Evolutionary conservation across 352 stramenopile species (phyloP).

Genomic region (Pythium oligandrum): DNA sequence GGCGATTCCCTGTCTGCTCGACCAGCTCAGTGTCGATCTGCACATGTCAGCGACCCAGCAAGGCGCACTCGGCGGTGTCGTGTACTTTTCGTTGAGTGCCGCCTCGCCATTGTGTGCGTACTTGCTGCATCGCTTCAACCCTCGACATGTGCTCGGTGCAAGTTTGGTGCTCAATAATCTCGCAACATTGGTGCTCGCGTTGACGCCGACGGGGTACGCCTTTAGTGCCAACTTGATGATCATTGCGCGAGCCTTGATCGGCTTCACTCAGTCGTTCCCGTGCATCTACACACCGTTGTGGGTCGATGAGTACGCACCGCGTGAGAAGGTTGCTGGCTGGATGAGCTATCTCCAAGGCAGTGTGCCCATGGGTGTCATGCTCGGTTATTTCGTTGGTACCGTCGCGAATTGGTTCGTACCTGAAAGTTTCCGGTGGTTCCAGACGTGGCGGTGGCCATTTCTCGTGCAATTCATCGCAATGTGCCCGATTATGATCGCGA

Average conservation of each 20-base stretch:
- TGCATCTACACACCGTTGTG: constrained; percentile 83
- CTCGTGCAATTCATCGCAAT: constrained; percentile 77
- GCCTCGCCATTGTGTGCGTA: constrained; percentile 75
- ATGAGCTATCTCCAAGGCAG: constrained; percentile 85
- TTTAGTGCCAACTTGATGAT: constrained; percentile 75
- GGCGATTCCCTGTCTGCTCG: constrained; percentile 74
- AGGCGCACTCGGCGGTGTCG: constrained; percentile 67
- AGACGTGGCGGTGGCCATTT: constrained; percentile 83
- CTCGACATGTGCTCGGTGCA: constrained; percentile 53
- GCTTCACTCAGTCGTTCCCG: constrained; percentile 80
- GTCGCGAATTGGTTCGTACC: constrained; percentile 79
- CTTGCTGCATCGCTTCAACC: constrained; percentile 67
- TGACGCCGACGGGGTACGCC: constrained; percentile 62
- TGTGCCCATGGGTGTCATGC: constrained; percentile 81
- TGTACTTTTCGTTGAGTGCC: constrained; percentile 71
- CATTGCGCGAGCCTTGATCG: constrained; percentile 56
- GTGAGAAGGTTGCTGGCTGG: constrained; percentile 71
- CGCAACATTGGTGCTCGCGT: constrained; percentile 62
- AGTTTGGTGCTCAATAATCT: constrained; percentile 79
- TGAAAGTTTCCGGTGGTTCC: constrained; percentile 53
- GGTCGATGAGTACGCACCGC: constrained; percentile 79
- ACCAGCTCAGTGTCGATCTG: constrained; percentile 73
- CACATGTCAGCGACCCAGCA: constrained; percentile 67
- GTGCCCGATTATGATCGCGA: constrained; percentile 64
- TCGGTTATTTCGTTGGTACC: constrained; percentile 79